Evolutionary conservation across 306 rosid genomes (phyloP).

Genomic region (Corylus avellana): DNA sequence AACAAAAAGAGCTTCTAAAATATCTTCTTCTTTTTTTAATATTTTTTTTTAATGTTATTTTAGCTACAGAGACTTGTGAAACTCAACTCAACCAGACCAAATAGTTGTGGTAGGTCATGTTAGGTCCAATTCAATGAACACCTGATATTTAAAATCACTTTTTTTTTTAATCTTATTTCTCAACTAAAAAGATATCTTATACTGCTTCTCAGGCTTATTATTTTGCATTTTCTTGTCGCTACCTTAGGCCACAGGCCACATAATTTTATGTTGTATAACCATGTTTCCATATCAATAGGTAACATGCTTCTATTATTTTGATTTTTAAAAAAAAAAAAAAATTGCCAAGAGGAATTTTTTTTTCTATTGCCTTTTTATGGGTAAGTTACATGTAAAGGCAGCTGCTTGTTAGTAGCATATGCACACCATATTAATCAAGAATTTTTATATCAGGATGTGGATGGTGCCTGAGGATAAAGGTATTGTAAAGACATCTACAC

Average conservation of each 20-base stretch:
- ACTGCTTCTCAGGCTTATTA: conserved; percentile 4
- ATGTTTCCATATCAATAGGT: conserved; percentile 14
- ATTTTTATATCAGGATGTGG: conserved; percentile 65
- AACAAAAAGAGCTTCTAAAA: too few species aligned
- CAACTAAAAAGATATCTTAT: not conserved
- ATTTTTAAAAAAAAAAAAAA: not conserved
- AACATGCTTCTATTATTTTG: conserved; percentile 1
- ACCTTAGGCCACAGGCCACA: not conserved
- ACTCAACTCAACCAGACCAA: not conserved
- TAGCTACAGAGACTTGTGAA: not conserved
- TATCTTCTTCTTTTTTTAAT: too few species aligned
- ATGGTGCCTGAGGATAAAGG: conserved; percentile 51
- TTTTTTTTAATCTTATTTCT: not conserved
- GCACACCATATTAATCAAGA: conserved; percentile 18
- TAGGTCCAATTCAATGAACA: not conserved
- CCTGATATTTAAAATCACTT: not conserved
- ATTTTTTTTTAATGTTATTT: not conserved
- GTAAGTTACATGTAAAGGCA: conserved; percentile 20
- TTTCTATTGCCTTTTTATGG: not conserved
- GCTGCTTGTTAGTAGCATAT: conserved; percentile 16
- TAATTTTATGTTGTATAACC: conserved; percentile 5
- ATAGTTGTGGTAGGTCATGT: not conserved
- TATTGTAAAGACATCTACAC: conserved; percentile 42
- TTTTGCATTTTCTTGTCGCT: not conserved
- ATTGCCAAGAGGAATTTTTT: not conserved